Evolutionary conservation across 805 yeast species (phyloP).

Genomic region (Wickerhamomyces strasburgensis): DNA sequence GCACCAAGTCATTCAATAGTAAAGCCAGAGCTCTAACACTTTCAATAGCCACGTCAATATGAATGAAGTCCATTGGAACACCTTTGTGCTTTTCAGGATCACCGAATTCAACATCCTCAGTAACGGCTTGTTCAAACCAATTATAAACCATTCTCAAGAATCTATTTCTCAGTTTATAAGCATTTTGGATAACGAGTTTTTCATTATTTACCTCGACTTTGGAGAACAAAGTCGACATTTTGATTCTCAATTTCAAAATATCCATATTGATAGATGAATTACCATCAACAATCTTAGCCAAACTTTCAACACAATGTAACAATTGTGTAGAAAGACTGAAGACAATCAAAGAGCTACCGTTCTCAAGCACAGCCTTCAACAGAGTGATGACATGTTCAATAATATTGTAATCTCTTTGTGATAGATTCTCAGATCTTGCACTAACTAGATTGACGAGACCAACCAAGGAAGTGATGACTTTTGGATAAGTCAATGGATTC

Average conservation of each 20-base stretch:
- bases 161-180: constrained; percentile 41
- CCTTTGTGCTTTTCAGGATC: constrained; percentile 1
- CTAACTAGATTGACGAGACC: constrained; percentile 31
- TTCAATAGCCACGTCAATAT: constrained; percentile 60
- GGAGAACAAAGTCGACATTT: constrained; percentile 36
- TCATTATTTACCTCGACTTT: constrained; percentile 32
- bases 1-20: constrained; percentile 48
- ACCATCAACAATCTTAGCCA: constrained; percentile 18
- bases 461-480: constrained; percentile 42
- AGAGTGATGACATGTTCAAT: constrained; percentile 48
- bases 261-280: constrained; percentile 6
- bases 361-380: constrained; percentile 35
- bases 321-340: constrained; percentile 31
- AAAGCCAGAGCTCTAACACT: constrained; percentile 53
- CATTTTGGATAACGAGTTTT: constrained; percentile 37
- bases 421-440: constrained; percentile 17
- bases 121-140: constrained; percentile 52
- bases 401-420: constrained; percentile 29
- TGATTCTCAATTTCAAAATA: constrained; percentile 34
- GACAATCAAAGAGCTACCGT: constrained; percentile 27
- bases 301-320: constrained; percentile 19
- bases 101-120: constrained; percentile 29
- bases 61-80: constrained; percentile 36
- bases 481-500: constrained; percentile 51
- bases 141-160: constrained; percentile 42